phyloP scores from a whole-genome alignment of 2,329 filamentous ascomycete species.

The Xylaria hypoxylon region DNA sequence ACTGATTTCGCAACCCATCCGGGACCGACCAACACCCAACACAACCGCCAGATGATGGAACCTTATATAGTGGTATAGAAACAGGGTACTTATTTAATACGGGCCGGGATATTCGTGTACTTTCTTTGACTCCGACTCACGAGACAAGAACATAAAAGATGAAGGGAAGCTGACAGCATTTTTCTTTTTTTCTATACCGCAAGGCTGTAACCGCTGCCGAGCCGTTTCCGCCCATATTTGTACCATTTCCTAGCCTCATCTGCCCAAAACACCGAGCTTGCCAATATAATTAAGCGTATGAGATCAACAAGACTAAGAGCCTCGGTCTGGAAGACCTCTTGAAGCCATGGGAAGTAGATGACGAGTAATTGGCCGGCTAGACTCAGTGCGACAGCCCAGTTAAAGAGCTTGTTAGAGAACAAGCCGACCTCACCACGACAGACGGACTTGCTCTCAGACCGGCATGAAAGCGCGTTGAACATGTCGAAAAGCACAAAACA shows the following conservation, averaged over 20 bases:
- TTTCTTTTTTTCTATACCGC: constrained; percentile 61
- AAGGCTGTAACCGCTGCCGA: constrained; percentile 73
- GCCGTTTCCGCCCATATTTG: constrained; percentile 67
- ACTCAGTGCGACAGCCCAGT: constrained; percentile 90
- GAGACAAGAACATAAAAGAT: constrained; percentile 11
- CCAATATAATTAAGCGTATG: constrained; percentile 76
- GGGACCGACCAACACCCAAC: constrained; percentile 9
- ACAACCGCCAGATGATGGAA: constrained; percentile 10
- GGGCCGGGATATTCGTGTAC: constrained; percentile 7
- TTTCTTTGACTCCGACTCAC: constrained; percentile 11
- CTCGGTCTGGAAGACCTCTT: constrained; percentile 96
- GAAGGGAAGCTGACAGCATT: neutral
- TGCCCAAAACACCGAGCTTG: constrained; percentile 93
- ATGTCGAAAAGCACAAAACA: constrained; percentile 99
- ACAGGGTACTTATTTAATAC: constrained; percentile 22
- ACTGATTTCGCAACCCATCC: neutral
- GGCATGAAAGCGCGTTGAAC: constrained; percentile 97
- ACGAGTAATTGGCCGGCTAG: constrained; percentile 88
- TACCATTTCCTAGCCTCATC: constrained; percentile 91
- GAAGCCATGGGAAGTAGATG: constrained; percentile 93
- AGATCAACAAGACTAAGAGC: constrained; percentile 80
- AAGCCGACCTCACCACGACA: constrained; percentile 86
- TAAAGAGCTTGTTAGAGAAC: constrained; percentile 92
- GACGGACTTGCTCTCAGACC: constrained; percentile 89
- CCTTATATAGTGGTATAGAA: constrained; percentile 24